These are phyloP conservation scores for Lepidium campestre DNA, from an alignment of 441 rosid genomes.

Conservation along the genomic window DNA sequence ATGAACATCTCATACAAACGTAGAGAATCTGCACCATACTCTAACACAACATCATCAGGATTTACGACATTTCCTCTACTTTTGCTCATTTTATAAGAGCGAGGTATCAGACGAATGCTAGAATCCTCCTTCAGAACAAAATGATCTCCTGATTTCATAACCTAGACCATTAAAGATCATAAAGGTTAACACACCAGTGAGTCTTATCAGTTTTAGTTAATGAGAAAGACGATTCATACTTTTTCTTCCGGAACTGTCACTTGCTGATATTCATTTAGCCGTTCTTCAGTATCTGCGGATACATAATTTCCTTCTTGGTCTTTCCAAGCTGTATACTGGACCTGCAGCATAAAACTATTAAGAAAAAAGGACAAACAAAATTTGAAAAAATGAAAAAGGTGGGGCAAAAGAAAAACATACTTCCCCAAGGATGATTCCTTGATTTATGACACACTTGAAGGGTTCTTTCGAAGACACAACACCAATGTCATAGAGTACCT, in stretches of 20 bases:
- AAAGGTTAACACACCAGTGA: background rate
- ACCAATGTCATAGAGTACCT: slow-evolving; percentile 95
- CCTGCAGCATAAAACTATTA: slow-evolving; percentile 47
- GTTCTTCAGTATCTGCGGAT: slow-evolving; percentile 56
- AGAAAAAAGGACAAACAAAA: slow-evolving; percentile 8
- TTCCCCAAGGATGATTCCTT: slow-evolving; percentile 97
- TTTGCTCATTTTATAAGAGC: slow-evolving; percentile 95
- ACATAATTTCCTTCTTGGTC: slow-evolving; percentile 63
- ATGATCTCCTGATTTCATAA: slow-evolving; percentile 69
- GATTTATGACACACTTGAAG: slow-evolving; percentile 94
- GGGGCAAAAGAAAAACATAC: slow-evolving; percentile 39
- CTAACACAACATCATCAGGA: slow-evolving; percentile 85
- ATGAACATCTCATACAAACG: slow-evolving; percentile 96
- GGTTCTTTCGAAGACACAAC: slow-evolving; percentile 92
- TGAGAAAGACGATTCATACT: slow-evolving; percentile 38
- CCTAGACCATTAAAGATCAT: slow-evolving; percentile 33
- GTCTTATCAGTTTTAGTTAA: background rate
- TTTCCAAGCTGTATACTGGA: slow-evolving; percentile 77
- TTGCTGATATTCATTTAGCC: slow-evolving; percentile 42
- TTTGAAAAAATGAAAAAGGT: background rate
- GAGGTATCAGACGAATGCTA: slow-evolving; percentile 57
- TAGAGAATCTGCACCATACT: slow-evolving; percentile 93
- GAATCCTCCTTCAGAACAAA: slow-evolving; percentile 69
- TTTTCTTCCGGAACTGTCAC: slow-evolving; percentile 62
- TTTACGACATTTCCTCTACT: slow-evolving; percentile 98